Evolutionary conservation across 495 filamentous ascomycete species (phyloP).

Genomic region (Hypoxylon intermedium): DNA sequence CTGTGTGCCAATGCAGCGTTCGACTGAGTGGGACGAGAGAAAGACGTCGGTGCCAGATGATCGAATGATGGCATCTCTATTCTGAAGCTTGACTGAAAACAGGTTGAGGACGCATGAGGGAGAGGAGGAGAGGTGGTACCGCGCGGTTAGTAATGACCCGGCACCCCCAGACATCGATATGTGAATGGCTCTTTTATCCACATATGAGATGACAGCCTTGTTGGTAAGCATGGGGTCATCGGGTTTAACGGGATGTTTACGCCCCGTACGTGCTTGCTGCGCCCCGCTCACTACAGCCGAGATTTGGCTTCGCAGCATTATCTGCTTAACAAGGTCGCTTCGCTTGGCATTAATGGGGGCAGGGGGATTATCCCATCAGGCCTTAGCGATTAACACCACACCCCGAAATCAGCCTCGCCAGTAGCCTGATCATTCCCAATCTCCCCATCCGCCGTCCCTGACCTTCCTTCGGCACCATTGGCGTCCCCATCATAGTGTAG

Average conservation of each 20-base stretch:
- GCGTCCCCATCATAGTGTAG: conserved; percentile 23
- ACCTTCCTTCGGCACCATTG: conserved; percentile 25
- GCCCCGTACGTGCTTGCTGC: no score
- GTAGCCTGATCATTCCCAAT: conserved; percentile 43
- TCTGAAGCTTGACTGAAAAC: not conserved
- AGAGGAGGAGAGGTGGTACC: not conserved
- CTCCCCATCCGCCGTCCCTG: conserved; percentile 20
- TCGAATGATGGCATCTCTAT: not conserved
- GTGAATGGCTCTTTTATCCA: conserved; percentile 12
- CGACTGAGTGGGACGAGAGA: no score
- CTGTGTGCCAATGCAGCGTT: no score
- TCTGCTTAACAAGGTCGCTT: no score
- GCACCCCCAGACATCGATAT: not conserved
- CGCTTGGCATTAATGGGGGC: no score
- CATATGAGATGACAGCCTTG: conserved; percentile 5
- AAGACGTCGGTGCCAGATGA: not conserved
- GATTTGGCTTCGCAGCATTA: no score
- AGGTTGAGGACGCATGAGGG: not conserved
- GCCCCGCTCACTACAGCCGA: no score
- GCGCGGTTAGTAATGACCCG: conserved; percentile 19
- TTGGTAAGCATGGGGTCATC: no score
- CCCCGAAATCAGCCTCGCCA: conserved; percentile 42
- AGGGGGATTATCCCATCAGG: no score
- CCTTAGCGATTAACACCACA: conserved; percentile 25
- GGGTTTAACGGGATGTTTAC: not conserved